Evolutionary conservation across 768 basidiomycete genomes (phyloP).

Genomic region (Termitomyces sp.): DNA sequence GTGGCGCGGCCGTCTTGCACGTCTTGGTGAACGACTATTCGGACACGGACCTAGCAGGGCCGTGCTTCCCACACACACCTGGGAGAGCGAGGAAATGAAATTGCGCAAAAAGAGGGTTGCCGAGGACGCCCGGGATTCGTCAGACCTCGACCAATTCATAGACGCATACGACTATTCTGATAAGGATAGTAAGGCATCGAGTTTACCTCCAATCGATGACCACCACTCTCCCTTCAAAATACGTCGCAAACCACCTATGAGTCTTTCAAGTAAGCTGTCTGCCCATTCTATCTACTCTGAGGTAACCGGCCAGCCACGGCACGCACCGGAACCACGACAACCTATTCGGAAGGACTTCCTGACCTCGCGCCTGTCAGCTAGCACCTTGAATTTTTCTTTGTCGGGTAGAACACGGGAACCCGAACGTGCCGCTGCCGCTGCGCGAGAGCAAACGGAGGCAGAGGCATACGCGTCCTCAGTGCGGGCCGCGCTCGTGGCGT

Average conservation of each 20-base stretch:
- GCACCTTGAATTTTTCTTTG: slow-evolving; percentile 34
- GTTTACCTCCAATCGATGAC: slow-evolving; percentile 32
- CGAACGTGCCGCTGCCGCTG: slow-evolving; percentile 8
- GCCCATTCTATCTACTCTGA: slow-evolving; percentile 62
- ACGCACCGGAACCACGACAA: slow-evolving; percentile 67
- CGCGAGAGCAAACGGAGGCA: slow-evolving; percentile 44
- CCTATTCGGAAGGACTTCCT: slow-evolving; percentile 48
- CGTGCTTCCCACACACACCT: slow-evolving; percentile 15
- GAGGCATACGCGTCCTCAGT: slow-evolving; percentile 53
- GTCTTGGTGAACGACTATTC: slow-evolving; percentile 56
- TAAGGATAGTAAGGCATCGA: slow-evolving; percentile 31
- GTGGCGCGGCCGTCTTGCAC: slow-evolving; percentile 54
- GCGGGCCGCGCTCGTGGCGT: slow-evolving; percentile 25
- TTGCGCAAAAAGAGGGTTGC: slow-evolving; percentile 44
- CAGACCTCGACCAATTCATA: slow-evolving; percentile 47
- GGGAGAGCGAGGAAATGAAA: slow-evolving; percentile 40
- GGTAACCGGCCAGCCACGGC: slow-evolving; percentile 56
- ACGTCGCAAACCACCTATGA: slow-evolving; percentile 12
- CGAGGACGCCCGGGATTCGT: slow-evolving; percentile 44
- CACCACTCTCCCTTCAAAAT: slow-evolving; percentile 9
- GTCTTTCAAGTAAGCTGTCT: slow-evolving; percentile 27
- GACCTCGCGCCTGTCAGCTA: slow-evolving; percentile 44
- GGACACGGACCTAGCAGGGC: slow-evolving; percentile 29
- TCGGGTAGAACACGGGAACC: slow-evolving; percentile 16
- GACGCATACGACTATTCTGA: slow-evolving; percentile 44